Evolutionary conservation across 2,329 filamentous ascomycete genomes (phyloP), one percentile per base, ranked within the genome.

Genomic region (Grosmannia penicillata): DNA sequence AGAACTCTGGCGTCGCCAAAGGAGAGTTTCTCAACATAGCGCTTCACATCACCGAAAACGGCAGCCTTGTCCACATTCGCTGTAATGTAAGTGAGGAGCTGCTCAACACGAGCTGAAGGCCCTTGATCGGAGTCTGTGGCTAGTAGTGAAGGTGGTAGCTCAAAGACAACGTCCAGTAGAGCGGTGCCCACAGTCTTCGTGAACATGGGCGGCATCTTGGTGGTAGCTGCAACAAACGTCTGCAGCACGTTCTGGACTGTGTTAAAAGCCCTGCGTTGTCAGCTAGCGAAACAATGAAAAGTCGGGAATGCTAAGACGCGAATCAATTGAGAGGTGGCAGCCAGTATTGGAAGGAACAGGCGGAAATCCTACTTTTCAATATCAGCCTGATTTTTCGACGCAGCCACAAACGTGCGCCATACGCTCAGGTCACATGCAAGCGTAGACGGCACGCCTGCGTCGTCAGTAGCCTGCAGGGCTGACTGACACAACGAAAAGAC

Each of bases 1-100:
- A 70, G 47, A 19, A 56, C 49, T 30, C 55, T 56, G 8, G 62
- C 47, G 7, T 68, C 65, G 1, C 53, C 47, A 3, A 58, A 51
- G 1, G 50, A 55, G 1, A 75, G 56, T 17, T 53, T 49, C 29
- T 63, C 58, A 4, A 65, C 51, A 39, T 65, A 68, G 1, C 45
- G 43, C 42, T 62, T 68, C 29, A 70, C 47, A 35, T 70, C 67
- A 25, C 62, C 59, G 39, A 72, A 70, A 0, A 52, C 48, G 1
- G 56, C 48, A 2, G 53, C 43, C 30, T 49, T 50, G 36, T 52
- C 51, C 15, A 51, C 45, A 40, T 57, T 49, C 23, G 56, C 49
- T n/a, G 55, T 49, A 11, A 58, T 41, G n/a, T 53, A 57, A 3
- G 52, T 28, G 4, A 51, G 49, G 4, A 59, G 44, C 29, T 57